A percentile compares a stretch with the other conserved stretches of the same genome.
These are phyloP conservation scores for Fistulinella cinereoalba DNA, from an alignment of 1,284 basidiomycete genomes.

Conservation along the genomic window DNA sequence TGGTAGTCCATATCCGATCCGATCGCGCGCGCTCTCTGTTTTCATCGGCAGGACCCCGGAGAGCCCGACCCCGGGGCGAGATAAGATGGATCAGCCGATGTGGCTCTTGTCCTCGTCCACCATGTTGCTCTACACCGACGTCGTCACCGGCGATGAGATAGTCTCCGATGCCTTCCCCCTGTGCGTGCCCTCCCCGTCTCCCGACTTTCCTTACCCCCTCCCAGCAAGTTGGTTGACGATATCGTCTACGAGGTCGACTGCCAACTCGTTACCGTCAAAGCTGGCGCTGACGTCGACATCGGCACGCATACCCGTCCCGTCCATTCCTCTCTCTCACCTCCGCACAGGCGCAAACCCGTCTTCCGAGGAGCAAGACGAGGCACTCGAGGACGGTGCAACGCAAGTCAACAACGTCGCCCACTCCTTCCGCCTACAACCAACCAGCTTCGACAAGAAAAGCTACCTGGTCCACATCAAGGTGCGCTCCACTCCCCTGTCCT, in stretches of 20 bases:
- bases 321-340: constrained; percentile 5
- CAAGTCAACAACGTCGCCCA: constrained; percentile 91
- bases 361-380: constrained; percentile 84
- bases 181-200: constrained; percentile 38
- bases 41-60: constrained; percentile 9
- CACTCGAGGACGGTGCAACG: constrained; percentile 73
- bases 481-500: background rate
- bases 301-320: constrained; percentile 48
- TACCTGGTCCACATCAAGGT: constrained; percentile 90
- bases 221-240: constrained; percentile 79
- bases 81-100: constrained; percentile 16
- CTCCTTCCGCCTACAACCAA: constrained; percentile 88
- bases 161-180: constrained; percentile 90
- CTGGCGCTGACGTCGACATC: constrained; percentile 86
- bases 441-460: constrained; percentile 89
- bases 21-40: too few species aligned
- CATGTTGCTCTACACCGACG: constrained; percentile 80
- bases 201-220: constrained; percentile 1
- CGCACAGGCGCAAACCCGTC: constrained; percentile 83
- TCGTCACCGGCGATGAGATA: constrained; percentile 88
- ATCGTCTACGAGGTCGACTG: constrained; percentile 93
- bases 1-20: constrained; percentile 89
- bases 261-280: constrained; percentile 69
- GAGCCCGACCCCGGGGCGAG: constrained; percentile 9
- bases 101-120: constrained; percentile 21